These are phyloP conservation scores for Xylaria digitata DNA, from an alignment of 2,329 filamentous ascomycete species.

Conservation along the genomic window DNA sequence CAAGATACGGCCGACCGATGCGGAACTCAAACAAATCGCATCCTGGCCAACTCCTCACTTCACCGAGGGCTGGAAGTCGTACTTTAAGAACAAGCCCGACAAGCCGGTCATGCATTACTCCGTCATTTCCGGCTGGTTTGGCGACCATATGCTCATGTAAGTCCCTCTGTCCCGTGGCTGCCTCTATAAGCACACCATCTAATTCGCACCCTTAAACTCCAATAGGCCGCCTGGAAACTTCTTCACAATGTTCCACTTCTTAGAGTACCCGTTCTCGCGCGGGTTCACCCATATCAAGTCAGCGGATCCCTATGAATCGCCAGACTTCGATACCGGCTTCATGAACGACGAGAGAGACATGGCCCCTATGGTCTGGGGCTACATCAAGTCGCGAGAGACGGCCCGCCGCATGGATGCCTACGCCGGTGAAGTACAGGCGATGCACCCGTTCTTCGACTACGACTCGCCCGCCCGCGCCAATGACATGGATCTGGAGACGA, in stretches of 20 bases:
- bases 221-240: slow-evolving; percentile 79
- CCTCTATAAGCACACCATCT: not conserved
- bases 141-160: slow-evolving; percentile 69
- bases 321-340: slow-evolving; percentile 84
- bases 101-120: slow-evolving; percentile 90
- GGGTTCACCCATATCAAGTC: slow-evolving; percentile 77
- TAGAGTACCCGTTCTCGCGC: slow-evolving; percentile 81
- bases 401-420: slow-evolving; percentile 82
- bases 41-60: slow-evolving; percentile 81
- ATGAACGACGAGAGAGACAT: slow-evolving; percentile 89
- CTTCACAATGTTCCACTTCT: slow-evolving; percentile 86
- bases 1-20: slow-evolving; percentile 76
- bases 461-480: slow-evolving; percentile 75
- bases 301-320: slow-evolving; percentile 77
- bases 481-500: slow-evolving; percentile 80
- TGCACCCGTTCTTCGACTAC: slow-evolving; percentile 78
- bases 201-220: not conserved
- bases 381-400: slow-evolving; percentile 85
- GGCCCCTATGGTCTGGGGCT: slow-evolving; percentile 86
- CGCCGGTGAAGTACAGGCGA: slow-evolving; percentile 75
- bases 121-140: slow-evolving; percentile 76
- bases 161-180: slow-evolving; percentile 37
- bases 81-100: slow-evolving; percentile 86
- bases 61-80: slow-evolving; percentile 79
- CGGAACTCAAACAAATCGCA: slow-evolving; percentile 76